Evolutionary conservation across 495 filamentous ascomycete genomes (phyloP), one percentile per base, ranked within the genome.

Genomic region (Rostrohypoxylon terebratum): DNA sequence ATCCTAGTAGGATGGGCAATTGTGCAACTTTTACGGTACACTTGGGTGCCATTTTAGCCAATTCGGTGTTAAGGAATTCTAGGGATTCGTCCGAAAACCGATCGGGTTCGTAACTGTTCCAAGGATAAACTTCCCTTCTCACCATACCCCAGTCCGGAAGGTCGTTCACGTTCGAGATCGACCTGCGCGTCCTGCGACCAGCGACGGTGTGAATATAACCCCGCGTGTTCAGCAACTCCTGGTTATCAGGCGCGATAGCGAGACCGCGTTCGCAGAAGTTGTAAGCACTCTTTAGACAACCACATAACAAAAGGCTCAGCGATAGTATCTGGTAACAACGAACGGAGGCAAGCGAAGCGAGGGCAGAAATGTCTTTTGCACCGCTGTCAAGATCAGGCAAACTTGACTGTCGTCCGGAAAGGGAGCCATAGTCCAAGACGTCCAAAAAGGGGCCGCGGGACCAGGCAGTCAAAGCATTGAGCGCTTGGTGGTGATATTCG

Each of bases 51-150:
- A 91, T 86, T 0, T 81, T 81, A 14, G 81, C 76, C 66, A 97
- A 83, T 68, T 88, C 79, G 33, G 80, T 73, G 77, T 97, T 97
- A 34, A 97, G 80, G 20, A 88, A 80, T 0, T 80, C 72, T 16
- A 98, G 79, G 2, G 88, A 91, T 63, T 91, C 87, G 4, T 87
- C 80, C 0, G 89, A 87, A 72, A 93, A 92, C 53, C 96, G 88
- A 78, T 98, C 89, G 0, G 94, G 94, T 75, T 99, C 96, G 73
- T 96, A 85, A 20, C 83, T 75, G 77, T 98, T 98, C 96, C 96
- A 99, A 13, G 94, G 92, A 79, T 99, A 99, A 14, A 97, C 83
- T 75, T 98, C 92, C 16, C 96, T 85, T 23, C 94, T 90, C 42
- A 93, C 94, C 63, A 87, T 83, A 2, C 94, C 93, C 69, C 89